These are phyloP conservation scores for Exidia glandulosa DNA, from an alignment of 768 basidiomycete genomes.

Conservation along the genomic window DNA sequence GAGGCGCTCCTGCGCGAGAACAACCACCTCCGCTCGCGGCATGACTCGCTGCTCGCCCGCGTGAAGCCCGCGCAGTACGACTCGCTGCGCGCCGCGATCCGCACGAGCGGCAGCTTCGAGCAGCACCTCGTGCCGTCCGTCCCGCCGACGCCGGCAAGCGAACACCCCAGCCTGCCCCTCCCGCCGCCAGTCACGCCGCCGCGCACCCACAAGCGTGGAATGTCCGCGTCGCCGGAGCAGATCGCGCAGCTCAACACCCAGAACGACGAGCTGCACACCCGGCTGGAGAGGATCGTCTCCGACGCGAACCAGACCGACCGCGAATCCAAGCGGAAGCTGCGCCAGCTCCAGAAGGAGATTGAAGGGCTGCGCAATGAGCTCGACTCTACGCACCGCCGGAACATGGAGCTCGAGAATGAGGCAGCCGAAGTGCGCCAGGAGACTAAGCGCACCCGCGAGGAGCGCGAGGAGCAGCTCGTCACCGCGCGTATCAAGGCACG, in stretches of 20 bases:
- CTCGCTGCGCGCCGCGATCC: constrained; percentile 9
- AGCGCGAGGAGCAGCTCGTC: constrained; percentile 1
- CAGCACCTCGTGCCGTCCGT: constrained; percentile 16
- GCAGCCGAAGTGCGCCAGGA: constrained; percentile 34
- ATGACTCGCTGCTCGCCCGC: constrained; percentile 58
- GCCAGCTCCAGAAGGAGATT: constrained; percentile 75
- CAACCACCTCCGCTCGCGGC: constrained; percentile 54
- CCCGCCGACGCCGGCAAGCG: constrained; percentile 25
- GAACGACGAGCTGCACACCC: constrained; percentile 67
- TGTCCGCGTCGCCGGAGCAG: constrained; percentile 37
- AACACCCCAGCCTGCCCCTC: constrained; percentile 34
- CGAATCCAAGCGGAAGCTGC: constrained; percentile 55
- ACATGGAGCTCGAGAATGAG: constrained; percentile 61
- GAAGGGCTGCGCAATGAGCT: constrained; percentile 58
- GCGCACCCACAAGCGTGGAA: constrained; percentile 5
- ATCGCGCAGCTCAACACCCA: constrained; percentile 67
- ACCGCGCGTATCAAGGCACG: neutral
- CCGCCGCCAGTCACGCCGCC: neutral
- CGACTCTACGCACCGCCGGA: constrained; percentile 60
- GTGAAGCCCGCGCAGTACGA: constrained; percentile 36
- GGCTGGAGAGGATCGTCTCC: constrained; percentile 63
- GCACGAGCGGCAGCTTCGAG: constrained; percentile 23
- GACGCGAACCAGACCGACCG: constrained; percentile 59
- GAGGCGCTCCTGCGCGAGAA: constrained; percentile 64
- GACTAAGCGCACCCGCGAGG: constrained; percentile 13